phyloP scores from a whole-genome alignment of 2,329 filamentous ascomycete genomes.

The Clonostachys sp. region DNA sequence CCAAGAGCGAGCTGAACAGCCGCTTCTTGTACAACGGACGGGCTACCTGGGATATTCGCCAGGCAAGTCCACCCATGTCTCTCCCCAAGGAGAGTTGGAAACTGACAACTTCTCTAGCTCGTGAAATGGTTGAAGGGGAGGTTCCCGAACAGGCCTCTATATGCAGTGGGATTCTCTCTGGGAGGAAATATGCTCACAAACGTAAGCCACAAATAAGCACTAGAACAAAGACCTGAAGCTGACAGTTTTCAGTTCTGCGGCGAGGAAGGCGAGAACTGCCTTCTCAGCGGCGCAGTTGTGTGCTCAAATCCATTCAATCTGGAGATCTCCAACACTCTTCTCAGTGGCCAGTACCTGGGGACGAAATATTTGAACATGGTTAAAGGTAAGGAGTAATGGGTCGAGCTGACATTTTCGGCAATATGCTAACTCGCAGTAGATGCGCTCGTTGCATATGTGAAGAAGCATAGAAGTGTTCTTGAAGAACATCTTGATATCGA shows the following conservation, averaged over 20 bases:
- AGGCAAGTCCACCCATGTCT: constrained; percentile 28
- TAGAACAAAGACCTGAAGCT: neutral
- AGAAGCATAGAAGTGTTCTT: constrained; percentile 64
- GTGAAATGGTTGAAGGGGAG: constrained; percentile 71
- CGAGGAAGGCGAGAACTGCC: constrained; percentile 74
- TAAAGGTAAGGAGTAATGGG: constrained; percentile 50
- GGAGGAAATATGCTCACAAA: constrained; percentile 96
- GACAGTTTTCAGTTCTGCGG: constrained; percentile 67
- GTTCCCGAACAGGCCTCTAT: constrained; percentile 86
- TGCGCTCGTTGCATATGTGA: constrained; percentile 54
- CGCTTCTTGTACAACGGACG: constrained; percentile 88
- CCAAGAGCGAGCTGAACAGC: constrained; percentile 77
- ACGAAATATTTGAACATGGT: constrained; percentile 65
- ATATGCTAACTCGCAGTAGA: constrained; percentile 3
- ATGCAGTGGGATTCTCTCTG: constrained; percentile 86
- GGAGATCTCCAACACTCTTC: constrained; percentile 59
- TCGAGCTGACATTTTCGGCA: neutral
- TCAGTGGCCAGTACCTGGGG: constrained; percentile 63
- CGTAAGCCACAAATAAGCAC: constrained; percentile 36
- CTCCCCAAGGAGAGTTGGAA: too few relatives aligned
- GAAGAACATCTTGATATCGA: constrained; percentile 67
- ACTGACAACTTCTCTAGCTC: constrained; percentile 9
- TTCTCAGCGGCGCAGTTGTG: constrained; percentile 62
- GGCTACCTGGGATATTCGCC: constrained; percentile 89
- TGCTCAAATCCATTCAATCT: constrained; percentile 80